Base-by-base conservation (phyloP, 1,284 basidiomycete genomes). In the Ustilago trichophora region DNA sequence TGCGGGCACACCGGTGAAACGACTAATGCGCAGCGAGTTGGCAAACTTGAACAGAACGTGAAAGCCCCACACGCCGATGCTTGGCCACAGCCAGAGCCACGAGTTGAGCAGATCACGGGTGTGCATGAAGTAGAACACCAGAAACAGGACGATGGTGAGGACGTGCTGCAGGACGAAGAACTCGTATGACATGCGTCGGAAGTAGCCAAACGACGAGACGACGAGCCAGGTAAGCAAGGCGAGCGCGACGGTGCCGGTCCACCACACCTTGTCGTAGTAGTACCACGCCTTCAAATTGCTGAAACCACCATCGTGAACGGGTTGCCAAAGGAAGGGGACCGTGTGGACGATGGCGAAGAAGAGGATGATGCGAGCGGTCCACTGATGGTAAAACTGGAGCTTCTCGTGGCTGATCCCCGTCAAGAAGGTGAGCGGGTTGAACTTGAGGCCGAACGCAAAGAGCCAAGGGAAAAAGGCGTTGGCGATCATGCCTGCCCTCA, bases 381-480 rank as follows among this genome's bases (percentile, higher is more conserved):
- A 77, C 43, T 78, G 77, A 36, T 81, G 79, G 45, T 70, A 81
- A 22, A 80, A 60, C 42, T 78, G 73, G 4, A 80, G 57, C n/a
- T 66, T 60, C 42, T 79, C 75, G 43, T 79, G 73, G 26, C 62
- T 69, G 32, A 75, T 49, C 12, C 70, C 72, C 0, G 78, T 78
- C 10, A 80, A 44, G 9, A 71, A 44, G 11, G 74, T 63, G 29
- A 81, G 66, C n/a, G 72, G 66, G 49, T 79, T 81, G 50, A 79
- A 66, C 41, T 80, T 80, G 40, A 65, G 46, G 2, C 59, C 70
- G 16, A 69, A 56, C 0, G 63, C 59, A 29, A 73, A 75, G 18
- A 77, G 51, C 53, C 76, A 77, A 15, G 77, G 78, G 36, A 77
- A 54, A n/a, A 77, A 38, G 13, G 66, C 78, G 29, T 64, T 64